These are phyloP conservation scores for Tetrapisispora taiwanensis DNA, from an alignment of 805 yeast species.

Conservation along the genomic window DNA sequence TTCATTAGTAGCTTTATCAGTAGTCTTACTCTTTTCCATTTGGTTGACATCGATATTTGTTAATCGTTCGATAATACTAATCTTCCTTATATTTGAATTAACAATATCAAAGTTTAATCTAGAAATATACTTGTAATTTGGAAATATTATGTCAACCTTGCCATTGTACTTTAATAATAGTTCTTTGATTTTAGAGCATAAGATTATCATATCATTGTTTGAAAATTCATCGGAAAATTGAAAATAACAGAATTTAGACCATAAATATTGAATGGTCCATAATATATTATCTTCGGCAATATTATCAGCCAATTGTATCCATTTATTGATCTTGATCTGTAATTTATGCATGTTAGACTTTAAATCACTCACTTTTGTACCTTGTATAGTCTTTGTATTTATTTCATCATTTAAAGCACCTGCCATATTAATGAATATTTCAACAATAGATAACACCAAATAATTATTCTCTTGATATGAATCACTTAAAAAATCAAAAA, in stretches of 20 bases:
- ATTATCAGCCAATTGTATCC: conserved; percentile 36
- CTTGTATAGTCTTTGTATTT: conserved; percentile 23
- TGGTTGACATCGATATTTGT: conserved; percentile 15
- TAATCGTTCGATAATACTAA: conserved; percentile 45
- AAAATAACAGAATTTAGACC: conserved; percentile 39
- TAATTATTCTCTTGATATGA: conserved; percentile 8
- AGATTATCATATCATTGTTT: conserved; percentile 22
- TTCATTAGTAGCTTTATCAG: too few species aligned
- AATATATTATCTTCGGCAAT: conserved; percentile 8
- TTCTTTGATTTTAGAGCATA: conserved; percentile 18
- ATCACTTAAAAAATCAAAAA: conserved; percentile 13
- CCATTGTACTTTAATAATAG: conserved; percentile 7
- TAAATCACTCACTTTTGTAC: conserved; percentile 25
- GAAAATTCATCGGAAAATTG: conserved; percentile 34
- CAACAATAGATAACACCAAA: conserved; percentile 33
- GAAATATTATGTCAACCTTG: conserved; percentile 32
- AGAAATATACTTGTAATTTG: conserved; percentile 55
- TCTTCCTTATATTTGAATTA: conserved; percentile 55
- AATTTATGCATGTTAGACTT: conserved; percentile 36
- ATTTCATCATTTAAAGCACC: conserved; percentile 27
- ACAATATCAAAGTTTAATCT: conserved; percentile 41
- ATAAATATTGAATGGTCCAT: conserved; percentile 32
- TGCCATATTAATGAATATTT: conserved; percentile 37
- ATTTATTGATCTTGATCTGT: conserved; percentile 36
- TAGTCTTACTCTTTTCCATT: too few species aligned